These are phyloP conservation scores for Phytophthora niederhauseri DNA, from an alignment of 352 stramenopile species.

Conservation along the genomic window DNA sequence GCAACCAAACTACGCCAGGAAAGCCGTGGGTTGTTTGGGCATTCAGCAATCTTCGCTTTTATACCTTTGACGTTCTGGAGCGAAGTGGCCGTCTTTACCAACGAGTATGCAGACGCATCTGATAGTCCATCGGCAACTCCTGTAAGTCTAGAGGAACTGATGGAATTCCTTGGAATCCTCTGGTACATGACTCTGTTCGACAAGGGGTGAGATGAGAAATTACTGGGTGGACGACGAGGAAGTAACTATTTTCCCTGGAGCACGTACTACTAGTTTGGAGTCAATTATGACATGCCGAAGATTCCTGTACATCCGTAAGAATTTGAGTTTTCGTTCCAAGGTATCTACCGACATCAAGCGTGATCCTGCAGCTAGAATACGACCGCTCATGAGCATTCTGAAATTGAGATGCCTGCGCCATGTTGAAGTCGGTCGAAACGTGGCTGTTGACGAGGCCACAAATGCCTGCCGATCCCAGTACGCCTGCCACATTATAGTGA, in stretches of 20 bases:
- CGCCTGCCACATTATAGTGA: too few species aligned
- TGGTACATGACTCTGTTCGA: neutral
- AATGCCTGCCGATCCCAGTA: too few species aligned
- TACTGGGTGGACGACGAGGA: neutral
- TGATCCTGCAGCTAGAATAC: too few species aligned
- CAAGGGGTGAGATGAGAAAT: neutral
- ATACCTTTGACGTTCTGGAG: constrained; percentile 2
- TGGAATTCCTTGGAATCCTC: constrained; percentile 1
- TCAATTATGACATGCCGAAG: neutral
- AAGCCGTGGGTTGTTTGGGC: neutral
- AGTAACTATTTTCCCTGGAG: neutral
- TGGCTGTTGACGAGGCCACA: too few species aligned
- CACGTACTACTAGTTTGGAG: neutral
- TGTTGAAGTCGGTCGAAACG: too few species aligned
- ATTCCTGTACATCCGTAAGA: neutral
- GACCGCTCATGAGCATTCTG: too few species aligned
- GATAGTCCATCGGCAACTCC: neutral
- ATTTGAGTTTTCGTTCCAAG: neutral
- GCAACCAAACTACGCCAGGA: neutral
- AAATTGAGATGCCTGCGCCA: too few species aligned
- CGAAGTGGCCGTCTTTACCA: neutral
- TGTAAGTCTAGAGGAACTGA: constrained; percentile 5
- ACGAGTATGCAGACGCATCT: neutral
- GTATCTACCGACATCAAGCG: too few species aligned
- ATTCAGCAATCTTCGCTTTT: constrained; percentile 14